A percentile compares a stretch with the other conserved stretches of the same genome.
Conservation (phyloP, 1,284 basidiomycete genomes). For the Meripilus lineatus region DNA sequence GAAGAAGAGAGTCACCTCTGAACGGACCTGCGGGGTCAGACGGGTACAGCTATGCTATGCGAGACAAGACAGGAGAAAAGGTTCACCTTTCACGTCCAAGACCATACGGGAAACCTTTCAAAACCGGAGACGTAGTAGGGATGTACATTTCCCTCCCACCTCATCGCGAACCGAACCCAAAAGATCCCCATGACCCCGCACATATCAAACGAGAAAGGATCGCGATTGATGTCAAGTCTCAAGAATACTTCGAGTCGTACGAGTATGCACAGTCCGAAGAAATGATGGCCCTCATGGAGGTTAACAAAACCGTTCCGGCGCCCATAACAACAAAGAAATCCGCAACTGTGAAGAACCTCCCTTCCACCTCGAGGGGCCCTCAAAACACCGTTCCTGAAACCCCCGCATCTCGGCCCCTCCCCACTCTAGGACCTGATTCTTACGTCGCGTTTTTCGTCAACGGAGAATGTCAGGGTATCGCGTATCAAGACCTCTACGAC, state of each 20-base stretch:
- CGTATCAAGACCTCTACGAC: constrained; percentile 88
- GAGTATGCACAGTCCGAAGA: constrained; percentile 93
- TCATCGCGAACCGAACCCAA: constrained; percentile 45
- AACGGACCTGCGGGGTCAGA: constrained; percentile 94
- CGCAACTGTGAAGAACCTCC: constrained; percentile 61
- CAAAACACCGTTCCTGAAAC: constrained; percentile 26
- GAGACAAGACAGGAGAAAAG: constrained; percentile 91
- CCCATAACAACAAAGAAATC: constrained; percentile 61
- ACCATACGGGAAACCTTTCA: constrained; percentile 73
- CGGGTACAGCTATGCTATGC: constrained; percentile 88
- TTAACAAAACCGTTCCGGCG: constrained; percentile 51
- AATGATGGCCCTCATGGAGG: constrained; percentile 84
- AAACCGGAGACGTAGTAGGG: constrained; percentile 86
- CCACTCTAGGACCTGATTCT: constrained; percentile 63
- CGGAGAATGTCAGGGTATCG: constrained; percentile 80
- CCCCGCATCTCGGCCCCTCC: constrained; percentile 58
- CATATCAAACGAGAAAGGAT: constrained; percentile 82
- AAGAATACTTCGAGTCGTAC: constrained; percentile 92
- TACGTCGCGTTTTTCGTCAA: constrained; percentile 91
- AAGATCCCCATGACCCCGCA: constrained; percentile 68
- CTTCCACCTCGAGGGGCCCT: constrained; percentile 29
- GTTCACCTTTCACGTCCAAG: constrained; percentile 80
- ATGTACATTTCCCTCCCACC: constrained; percentile 89
- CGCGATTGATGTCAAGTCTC: constrained; percentile 93
- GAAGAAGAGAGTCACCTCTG: constrained; percentile 83